phyloP scores from a whole-genome alignment of 352 stramenopile genomes.

The Globisporangium yorkense region DNA sequence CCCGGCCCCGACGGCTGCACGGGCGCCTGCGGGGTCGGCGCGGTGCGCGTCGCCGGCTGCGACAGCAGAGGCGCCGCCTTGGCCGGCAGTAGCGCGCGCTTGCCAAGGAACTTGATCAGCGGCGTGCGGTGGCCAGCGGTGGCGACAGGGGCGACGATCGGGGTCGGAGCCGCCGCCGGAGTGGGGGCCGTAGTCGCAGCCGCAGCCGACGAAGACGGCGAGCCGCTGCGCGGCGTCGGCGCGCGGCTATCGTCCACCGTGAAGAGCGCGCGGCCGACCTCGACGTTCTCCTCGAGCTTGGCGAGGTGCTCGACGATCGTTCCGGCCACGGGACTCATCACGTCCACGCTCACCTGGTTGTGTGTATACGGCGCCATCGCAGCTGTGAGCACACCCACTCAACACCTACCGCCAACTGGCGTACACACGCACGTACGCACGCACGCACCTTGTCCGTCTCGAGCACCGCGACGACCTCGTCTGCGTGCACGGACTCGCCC shows the following conservation, averaged over 20 bases:
- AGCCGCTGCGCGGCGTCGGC: constrained; percentile 20
- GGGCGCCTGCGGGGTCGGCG: constrained; percentile 17
- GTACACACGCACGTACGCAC: no score
- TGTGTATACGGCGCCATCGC: no score
- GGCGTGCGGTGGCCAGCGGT: constrained; percentile 37
- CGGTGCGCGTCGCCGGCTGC: constrained; percentile 16
- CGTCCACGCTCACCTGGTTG: constrained; percentile 81
- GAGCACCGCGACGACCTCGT: constrained; percentile 97
- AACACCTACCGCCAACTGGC: no score
- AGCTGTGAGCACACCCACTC: background rate
- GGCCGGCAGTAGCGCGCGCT: constrained; percentile 53
- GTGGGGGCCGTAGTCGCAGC: background rate
- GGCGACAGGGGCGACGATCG: constrained; percentile 6
- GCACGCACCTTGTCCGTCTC: constrained; percentile 97
- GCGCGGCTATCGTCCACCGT: constrained; percentile 85
- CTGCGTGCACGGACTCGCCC: constrained; percentile 91
- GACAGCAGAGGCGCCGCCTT: constrained; percentile 25
- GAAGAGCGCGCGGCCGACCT: constrained; percentile 93
- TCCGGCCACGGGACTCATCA: constrained; percentile 87
- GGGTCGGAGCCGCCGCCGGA: constrained; percentile 4
- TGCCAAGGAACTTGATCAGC: constrained; percentile 67
- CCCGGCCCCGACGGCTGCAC: constrained; percentile 48
- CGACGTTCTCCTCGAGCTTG: constrained; percentile 94
- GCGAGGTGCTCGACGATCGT: constrained; percentile 92
- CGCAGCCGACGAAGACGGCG: no score